phyloP scores from a whole-genome alignment of 768 basidiomycete species.

The Gelatoporia subvermispora region DNA sequence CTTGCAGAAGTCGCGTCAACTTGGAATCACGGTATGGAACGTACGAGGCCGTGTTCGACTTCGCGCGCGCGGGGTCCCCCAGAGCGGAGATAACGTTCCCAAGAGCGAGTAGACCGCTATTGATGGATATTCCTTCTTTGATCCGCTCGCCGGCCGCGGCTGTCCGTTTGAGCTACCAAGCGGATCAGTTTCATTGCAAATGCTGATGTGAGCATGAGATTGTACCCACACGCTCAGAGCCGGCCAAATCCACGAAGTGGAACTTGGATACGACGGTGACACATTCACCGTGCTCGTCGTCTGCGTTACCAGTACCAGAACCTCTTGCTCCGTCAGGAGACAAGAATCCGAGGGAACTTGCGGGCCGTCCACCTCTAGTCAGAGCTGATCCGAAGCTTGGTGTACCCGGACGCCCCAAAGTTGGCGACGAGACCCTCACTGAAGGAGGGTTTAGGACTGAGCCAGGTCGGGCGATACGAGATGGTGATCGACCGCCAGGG shows the following conservation, averaged over 20 bases:
- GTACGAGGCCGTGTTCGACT: slow-evolving; percentile 80
- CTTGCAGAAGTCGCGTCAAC: slow-evolving; percentile 92
- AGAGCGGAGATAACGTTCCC: slow-evolving; percentile 99
- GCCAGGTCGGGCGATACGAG: slow-evolving; percentile 78
- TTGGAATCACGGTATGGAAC: slow-evolving; percentile 98
- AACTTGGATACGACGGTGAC: slow-evolving; percentile 90
- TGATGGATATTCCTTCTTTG: slow-evolving; percentile 99
- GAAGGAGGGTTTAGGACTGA: slow-evolving; percentile 53
- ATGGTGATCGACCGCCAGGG: slow-evolving; percentile 67
- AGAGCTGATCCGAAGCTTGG: slow-evolving; percentile 78
- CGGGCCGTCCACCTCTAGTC: slow-evolving; percentile 68
- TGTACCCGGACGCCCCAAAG: slow-evolving; percentile 70
- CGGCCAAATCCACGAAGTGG: slow-evolving; percentile 97
- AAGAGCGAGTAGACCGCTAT: slow-evolving; percentile 90
- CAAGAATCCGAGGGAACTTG: slow-evolving; percentile 74
- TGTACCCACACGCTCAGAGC: slow-evolving; percentile 82
- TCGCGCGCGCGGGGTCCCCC: slow-evolving; percentile 86
- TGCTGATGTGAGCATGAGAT: not conserved
- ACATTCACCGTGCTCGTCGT: slow-evolving; percentile 76
- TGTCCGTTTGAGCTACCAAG: slow-evolving; percentile 81
- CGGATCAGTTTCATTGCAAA: slow-evolving; percentile 11
- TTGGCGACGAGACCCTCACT: slow-evolving; percentile 68
- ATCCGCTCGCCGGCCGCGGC: slow-evolving; percentile 94
- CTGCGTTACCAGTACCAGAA: slow-evolving; percentile 18
- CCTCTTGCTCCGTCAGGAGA: slow-evolving; percentile 41